Conservation (phyloP, 371 early-diverging fungal species). For the Parasitella parasitica region DNA sequence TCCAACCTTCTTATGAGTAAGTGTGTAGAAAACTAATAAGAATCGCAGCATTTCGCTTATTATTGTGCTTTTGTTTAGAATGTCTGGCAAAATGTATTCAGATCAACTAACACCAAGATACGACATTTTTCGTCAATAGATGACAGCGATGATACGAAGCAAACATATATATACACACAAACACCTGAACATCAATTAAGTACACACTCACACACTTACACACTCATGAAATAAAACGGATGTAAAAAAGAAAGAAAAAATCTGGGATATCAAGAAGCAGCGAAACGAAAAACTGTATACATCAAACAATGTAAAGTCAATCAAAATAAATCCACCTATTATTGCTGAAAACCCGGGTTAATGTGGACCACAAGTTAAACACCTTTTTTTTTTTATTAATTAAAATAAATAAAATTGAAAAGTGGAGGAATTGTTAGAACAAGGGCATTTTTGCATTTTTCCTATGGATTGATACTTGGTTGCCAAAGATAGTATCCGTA, state of each 20-base stretch:
- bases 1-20: constrained; percentile 19
- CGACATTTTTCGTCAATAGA: constrained; percentile 13
- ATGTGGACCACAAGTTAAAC: no score
- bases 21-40: background rate
- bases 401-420: no score
- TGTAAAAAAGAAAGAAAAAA: background rate
- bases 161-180: background rate
- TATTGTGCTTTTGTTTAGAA: background rate
- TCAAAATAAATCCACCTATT: no score
- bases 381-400: no score
- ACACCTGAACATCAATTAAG: background rate
- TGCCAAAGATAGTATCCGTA: no score
- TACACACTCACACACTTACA: background rate
- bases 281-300: background rate
- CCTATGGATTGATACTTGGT: no score
- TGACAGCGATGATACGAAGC: background rate
- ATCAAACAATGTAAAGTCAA: background rate
- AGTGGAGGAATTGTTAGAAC: no score
- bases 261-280: no score
- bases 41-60: background rate
- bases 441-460: no score
- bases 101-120: constrained; percentile 28
- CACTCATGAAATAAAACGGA: background rate
- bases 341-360: no score
- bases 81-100: constrained; percentile 32